Base-by-base conservation (phyloP, 306 rosid species). In the Dalbergia cultrata region DNA sequence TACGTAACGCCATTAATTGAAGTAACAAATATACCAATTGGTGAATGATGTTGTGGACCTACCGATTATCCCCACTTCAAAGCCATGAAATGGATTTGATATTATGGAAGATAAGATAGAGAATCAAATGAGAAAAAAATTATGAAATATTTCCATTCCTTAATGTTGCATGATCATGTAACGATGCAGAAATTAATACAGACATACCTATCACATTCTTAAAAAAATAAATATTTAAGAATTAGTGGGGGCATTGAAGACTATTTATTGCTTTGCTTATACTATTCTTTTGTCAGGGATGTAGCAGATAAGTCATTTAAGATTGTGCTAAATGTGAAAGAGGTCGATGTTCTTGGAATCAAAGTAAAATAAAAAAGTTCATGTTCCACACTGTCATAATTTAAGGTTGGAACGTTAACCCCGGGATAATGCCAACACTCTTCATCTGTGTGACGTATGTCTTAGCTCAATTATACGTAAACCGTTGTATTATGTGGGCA, bases 381-480 rank as follows among this genome's bases (percentile, higher is more conserved):
- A 60, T 60, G 35, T 59, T 81, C 75, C 75, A 76, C 67, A 0
- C 1, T 22, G 41, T 72, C 61, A 83, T 87, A 19, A 87, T 83
- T 78, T 81, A 81, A 61, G 35, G 69, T 53, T 22, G 22, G 79
- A 81, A 67, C 13, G 62, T 77, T 62, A 43, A 7, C 80, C 34
- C 13, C 52, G 78, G 77, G 77, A 49, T 81, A 47, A 81, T 13
- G 56, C 84, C 64, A 47, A 72, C 65, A 77, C 87, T 72, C 85
- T 45, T 72, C 85, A 61, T 45, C 70, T 61, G 12, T n/a, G 13
- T 85, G 89, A 81, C 81, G 83, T 81, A 47, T 66, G 60, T 78
- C 80, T 85, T 83, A 78, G 76, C 85, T 85, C 87, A 83, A 78
- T 74, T 80, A 68, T n/a, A 57, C 82, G 83, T 39, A 31, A 78